Evolutionary conservation across 2,329 filamentous ascomycete species (phyloP).

Genomic region (Colletotrichum trifolii): DNA sequence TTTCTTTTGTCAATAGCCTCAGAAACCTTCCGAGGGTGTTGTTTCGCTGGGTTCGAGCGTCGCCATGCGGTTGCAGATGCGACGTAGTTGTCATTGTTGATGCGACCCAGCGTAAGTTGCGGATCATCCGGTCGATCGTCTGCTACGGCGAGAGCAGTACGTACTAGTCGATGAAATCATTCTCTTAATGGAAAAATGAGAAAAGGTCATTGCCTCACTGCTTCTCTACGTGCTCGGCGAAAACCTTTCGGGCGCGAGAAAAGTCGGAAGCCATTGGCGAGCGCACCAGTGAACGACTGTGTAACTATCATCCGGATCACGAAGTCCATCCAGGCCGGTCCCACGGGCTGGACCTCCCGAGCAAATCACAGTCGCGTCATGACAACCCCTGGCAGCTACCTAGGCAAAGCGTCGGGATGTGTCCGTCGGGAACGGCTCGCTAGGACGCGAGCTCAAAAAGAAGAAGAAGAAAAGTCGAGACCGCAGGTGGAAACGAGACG

Average conservation of each 20-base stretch:
- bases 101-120: slow-evolving; percentile 2
- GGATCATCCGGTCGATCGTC: slow-evolving; percentile 17
- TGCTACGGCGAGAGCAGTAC: background rate
- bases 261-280: slow-evolving; percentile 20
- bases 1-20: background rate
- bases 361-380: slow-evolving; percentile 27
- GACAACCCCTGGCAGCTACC: slow-evolving; percentile 15
- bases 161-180: background rate
- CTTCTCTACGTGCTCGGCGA: background rate
- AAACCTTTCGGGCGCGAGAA: slow-evolving; percentile 10
- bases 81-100: background rate
- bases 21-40: background rate
- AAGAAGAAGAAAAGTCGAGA: background rate
- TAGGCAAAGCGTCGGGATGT: slow-evolving; percentile 24
- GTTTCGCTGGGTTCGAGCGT: slow-evolving; percentile 1
- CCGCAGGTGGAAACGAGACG: slow-evolving; percentile 3
- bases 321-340: slow-evolving; percentile 6
- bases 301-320: background rate
- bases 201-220: background rate
- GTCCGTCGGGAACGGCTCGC: slow-evolving; percentile 19
- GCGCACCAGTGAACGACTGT: background rate
- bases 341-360: slow-evolving; percentile 18
- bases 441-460: slow-evolving; percentile 1
- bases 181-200: background rate
- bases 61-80: slow-evolving; percentile 3